Evolutionary conservation across 75 land plant species (phyloP).

Genomic region (Cryptomeria japonica): DNA sequence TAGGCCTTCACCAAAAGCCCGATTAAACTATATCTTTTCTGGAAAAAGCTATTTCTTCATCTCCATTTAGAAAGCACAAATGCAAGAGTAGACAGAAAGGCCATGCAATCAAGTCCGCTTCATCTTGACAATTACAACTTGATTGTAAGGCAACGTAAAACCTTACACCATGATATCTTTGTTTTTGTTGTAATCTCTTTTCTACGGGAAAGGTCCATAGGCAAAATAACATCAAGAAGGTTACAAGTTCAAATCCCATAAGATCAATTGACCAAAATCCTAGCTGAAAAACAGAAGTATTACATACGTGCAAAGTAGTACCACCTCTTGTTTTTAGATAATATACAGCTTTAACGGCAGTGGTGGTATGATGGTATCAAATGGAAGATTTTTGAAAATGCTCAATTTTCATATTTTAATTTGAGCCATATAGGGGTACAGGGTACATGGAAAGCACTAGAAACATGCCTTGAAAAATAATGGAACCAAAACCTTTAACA

Average conservation of each 20-base stretch:
- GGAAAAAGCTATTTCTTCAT: background rate
- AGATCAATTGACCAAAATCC: background rate
- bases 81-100: background rate
- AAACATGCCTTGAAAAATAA: background rate
- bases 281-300: background rate
- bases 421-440: background rate
- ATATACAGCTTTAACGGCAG: background rate
- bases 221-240: background rate
- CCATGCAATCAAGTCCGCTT: background rate
- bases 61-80: background rate
- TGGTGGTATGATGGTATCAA: background rate
- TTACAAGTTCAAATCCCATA: background rate
- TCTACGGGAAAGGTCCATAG: background rate
- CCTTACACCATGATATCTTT: background rate
- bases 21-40: background rate
- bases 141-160: background rate
- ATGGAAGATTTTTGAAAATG: background rate
- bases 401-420: background rate
- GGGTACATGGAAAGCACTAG: background rate
- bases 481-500: background rate
- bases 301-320: background rate
- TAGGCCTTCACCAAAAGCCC: background rate
- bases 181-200: background rate
- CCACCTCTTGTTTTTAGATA: background rate
- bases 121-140: background rate